Conservation (phyloP, 257 asterid species). For the Solanum tarijense region DNA sequence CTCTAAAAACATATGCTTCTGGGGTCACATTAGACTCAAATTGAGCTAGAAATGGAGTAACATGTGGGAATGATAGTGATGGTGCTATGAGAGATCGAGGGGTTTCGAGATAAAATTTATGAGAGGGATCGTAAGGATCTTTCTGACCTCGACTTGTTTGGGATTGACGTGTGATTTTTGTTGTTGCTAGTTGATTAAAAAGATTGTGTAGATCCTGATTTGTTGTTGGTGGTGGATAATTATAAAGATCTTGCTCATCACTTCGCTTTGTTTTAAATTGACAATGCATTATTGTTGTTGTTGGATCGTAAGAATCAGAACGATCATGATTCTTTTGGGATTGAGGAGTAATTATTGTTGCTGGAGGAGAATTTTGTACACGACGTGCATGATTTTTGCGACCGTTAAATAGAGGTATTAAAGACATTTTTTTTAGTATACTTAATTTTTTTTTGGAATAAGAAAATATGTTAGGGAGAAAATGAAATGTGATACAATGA, state of each 20-base stretch:
- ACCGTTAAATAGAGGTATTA: too few species aligned
- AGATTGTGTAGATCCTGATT: neutral
- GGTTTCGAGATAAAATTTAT: neutral
- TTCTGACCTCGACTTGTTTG: neutral
- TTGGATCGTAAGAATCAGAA: neutral
- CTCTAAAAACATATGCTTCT: too few species aligned
- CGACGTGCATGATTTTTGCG: too few species aligned
- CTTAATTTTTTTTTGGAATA: too few species aligned
- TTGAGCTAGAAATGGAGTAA: too few species aligned
- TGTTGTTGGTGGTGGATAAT: neutral
- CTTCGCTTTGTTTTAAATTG: neutral
- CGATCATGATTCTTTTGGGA: neutral
- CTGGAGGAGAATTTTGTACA: too few species aligned
- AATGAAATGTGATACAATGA: too few species aligned
- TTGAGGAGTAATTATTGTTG: neutral
- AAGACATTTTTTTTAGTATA: too few species aligned
- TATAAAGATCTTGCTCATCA: neutral
- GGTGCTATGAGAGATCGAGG: neutral
- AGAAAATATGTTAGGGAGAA: too few species aligned
- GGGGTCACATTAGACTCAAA: too few species aligned
- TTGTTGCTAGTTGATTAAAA: neutral
- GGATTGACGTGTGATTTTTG: neutral
- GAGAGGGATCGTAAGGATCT: neutral
- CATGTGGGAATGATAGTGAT: neutral
- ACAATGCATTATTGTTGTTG: neutral